Evolutionary conservation across 352 stramenopile species (phyloP), one percentile per base, ranked within the genome.

Genomic region (Globisporangium takayamanum): DNA sequence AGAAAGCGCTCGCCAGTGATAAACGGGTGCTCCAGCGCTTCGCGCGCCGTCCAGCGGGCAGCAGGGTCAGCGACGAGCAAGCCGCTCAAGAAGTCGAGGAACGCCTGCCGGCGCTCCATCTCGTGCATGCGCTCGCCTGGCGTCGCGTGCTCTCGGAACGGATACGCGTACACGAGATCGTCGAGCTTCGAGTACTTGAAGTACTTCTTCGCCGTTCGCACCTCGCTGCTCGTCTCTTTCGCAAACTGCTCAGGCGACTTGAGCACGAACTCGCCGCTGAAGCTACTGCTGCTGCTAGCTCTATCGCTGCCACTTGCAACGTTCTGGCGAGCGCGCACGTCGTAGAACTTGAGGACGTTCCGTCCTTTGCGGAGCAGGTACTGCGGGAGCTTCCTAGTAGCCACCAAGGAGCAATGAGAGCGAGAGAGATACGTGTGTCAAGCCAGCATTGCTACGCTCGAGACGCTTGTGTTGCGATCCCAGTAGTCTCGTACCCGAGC

Each of bases 281-380:
- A 53, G 39, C 30, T 49, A n/a, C 10, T 49, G 44, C 10, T 49
- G 44, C 10, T 49, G 41, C 30, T 33, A 33, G 28, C 25, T 18
- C 10, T 49, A 6, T 1, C 28, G 15, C 50, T 25, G 50, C 26
- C 36, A 3, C 33, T 39, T 7, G 33, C 10, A 39, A 41, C 39
- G 41, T 20, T 26, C 26, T 66, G 45, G 14, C 12, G 49, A 18
- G 50, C 26, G 12, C 52, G 22, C 15, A 81, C 57, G 18, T 84
- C 75, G 62, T 73, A 84, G 41, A 74, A 84, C 58, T 76, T 76
- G 53, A 69, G 61, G 26, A 80, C 67, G 49, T 84, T 74, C 20
- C 63, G 39, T 2, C 74, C 74, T 49, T 59, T 55, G 25, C 62
- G 54, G 5, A 84, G 60, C 52, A 84, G 50, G 26, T 70, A 44